Conservation (phyloP, 2,329 filamentous ascomycete genomes). For the Venturiaceae sp. region DNA sequence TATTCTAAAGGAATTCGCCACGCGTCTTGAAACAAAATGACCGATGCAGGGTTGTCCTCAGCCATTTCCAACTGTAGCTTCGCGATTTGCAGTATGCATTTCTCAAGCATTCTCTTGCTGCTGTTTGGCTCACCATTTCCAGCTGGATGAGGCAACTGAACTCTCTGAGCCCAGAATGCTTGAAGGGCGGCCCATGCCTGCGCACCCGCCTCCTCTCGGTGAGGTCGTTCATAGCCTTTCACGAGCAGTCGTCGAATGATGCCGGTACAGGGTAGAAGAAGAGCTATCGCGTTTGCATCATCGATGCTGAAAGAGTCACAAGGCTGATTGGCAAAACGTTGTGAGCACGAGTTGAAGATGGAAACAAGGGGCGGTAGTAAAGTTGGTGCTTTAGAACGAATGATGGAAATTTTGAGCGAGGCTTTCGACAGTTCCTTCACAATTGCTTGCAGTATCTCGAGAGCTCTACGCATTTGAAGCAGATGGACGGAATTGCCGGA, state of each 20-base stretch:
- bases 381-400: slow-evolving; percentile 73
- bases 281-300: slow-evolving; percentile 29
- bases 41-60: slow-evolving; percentile 65
- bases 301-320: slow-evolving; percentile 28
- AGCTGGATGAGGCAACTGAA: background rate
- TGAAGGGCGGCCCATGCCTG: slow-evolving; percentile 75
- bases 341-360: slow-evolving; percentile 48
- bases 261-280: slow-evolving; percentile 2
- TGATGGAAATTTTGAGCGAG: slow-evolving; percentile 61
- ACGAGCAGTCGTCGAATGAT: slow-evolving; percentile 70
- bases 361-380: slow-evolving; percentile 69
- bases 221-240: slow-evolving; percentile 74
- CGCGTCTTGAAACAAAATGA: slow-evolving; percentile 56
- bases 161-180: slow-evolving; percentile 18
- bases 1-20: slow-evolving; percentile 40
- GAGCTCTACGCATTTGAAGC: slow-evolving; percentile 57
- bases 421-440: slow-evolving; percentile 86
- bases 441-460: slow-evolving; percentile 72
- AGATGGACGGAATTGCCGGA: slow-evolving; percentile 38
- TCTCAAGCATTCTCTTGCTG: slow-evolving; percentile 14
- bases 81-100: slow-evolving; percentile 58
- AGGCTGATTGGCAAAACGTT: background rate
- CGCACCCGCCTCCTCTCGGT: slow-evolving; percentile 64
- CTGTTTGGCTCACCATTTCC: background rate
- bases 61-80: slow-evolving; percentile 89